Conservation (phyloP, 2,329 filamentous ascomycete genomes). For the Rachicladosporium sp. region DNA sequence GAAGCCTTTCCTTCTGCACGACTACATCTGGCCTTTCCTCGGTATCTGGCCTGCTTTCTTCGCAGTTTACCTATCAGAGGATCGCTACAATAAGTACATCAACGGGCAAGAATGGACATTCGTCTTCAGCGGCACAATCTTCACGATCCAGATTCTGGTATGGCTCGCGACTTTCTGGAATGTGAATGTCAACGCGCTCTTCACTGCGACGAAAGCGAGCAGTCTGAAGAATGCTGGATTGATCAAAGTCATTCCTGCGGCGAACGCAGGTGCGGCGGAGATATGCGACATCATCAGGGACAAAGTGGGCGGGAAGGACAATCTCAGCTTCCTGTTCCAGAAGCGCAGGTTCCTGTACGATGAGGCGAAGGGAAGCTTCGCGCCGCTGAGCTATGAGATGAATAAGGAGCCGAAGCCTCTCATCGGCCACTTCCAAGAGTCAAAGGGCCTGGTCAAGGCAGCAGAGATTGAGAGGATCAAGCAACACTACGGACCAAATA, state of each 20-base stretch:
- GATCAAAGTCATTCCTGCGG: slow-evolving; percentile 84
- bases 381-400: slow-evolving; percentile 69
- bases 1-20: slow-evolving; percentile 65
- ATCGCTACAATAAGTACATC: slow-evolving; percentile 83
- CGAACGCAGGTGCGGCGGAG: slow-evolving; percentile 79
- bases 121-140: slow-evolving; percentile 79
- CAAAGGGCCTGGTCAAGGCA: slow-evolving; percentile 59
- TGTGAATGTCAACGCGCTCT: slow-evolving; percentile 68
- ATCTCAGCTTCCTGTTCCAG: slow-evolving; percentile 86
- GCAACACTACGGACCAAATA: slow-evolving; percentile 90
- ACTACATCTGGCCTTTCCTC: slow-evolving; percentile 87
- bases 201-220: slow-evolving; percentile 62
- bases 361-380: slow-evolving; percentile 58
- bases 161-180: slow-evolving; percentile 99
- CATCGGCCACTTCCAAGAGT: slow-evolving; percentile 67
- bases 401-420: slow-evolving; percentile 74
- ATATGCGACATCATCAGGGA: slow-evolving; percentile 75
- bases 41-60: slow-evolving; percentile 89
- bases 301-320: slow-evolving; percentile 61
- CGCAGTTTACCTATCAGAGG: slow-evolving; percentile 68
- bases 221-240: slow-evolving; percentile 62
- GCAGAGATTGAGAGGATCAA: slow-evolving; percentile 69
- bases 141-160: slow-evolving; percentile 74
- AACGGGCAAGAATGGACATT: slow-evolving; percentile 96
- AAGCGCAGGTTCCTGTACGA: slow-evolving; percentile 92